Evolutionary conservation across 106 monocot species (phyloP).

Genomic region (Chionographis japonica): DNA sequence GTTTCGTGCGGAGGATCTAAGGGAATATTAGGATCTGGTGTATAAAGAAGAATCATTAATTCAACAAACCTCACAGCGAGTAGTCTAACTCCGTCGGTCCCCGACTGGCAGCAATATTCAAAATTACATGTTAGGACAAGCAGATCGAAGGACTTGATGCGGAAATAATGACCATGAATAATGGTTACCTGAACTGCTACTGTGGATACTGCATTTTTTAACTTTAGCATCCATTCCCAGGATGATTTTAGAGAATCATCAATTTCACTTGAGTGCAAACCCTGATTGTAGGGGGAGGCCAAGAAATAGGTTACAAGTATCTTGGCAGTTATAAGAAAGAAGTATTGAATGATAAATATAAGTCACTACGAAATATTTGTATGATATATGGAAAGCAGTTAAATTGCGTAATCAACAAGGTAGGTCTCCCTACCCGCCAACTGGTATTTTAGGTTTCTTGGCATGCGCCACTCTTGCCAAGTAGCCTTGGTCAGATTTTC

Average conservation of each 20-base stretch:
- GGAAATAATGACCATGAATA: neutral
- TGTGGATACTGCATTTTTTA: constrained; percentile 62
- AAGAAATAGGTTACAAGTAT: neutral
- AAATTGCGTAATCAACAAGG: no score
- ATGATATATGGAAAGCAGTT: no score
- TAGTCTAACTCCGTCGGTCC: constrained; percentile 70
- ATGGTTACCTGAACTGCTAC: constrained; percentile 68
- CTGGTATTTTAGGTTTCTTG: no score
- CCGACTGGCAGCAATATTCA: constrained; percentile 36
- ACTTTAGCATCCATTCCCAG: constrained; percentile 75
- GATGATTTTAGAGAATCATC: constrained; percentile 51
- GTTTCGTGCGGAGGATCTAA: constrained; percentile 56
- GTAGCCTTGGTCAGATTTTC: no score
- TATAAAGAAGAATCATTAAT: constrained; percentile 74
- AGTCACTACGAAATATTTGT: no score
- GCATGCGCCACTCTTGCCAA: no score
- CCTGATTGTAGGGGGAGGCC: constrained; percentile 25
- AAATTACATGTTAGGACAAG: neutral
- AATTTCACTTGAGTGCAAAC: constrained; percentile 60
- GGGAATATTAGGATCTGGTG: constrained; percentile 71
- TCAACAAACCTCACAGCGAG: constrained; percentile 84
- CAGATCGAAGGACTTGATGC: constrained; percentile 6
- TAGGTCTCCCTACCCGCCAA: no score
- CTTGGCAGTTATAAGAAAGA: no score
- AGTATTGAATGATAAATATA: no score